A percentile compares a stretch with the other conserved stretches of the same genome.
phyloP scores from a whole-genome alignment of 1,284 basidiomycete genomes.

The Irpex rosettiformis region DNA sequence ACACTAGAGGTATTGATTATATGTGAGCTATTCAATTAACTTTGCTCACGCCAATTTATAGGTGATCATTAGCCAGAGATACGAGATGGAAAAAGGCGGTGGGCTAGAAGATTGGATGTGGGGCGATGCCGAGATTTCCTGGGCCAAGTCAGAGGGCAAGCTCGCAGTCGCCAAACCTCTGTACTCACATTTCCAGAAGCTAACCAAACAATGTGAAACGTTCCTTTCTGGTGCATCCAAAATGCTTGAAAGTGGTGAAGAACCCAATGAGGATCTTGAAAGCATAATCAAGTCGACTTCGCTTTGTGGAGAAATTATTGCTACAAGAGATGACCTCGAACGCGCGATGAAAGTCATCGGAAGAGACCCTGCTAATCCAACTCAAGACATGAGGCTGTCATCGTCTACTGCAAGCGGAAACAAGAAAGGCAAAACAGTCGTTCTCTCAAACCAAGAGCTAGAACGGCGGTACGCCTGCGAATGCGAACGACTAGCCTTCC shows the following conservation, averaged over 20 bases:
- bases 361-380: conserved; percentile 18
- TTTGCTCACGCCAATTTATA: conserved; percentile 8
- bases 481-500: conserved; percentile 47
- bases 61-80: conserved; percentile 39
- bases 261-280: conserved; percentile 37
- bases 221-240: conserved; percentile 44
- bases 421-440: conserved; percentile 23
- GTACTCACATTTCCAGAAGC: conserved; percentile 49
- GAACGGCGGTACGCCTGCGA: conserved; percentile 39
- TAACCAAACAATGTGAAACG: conserved; percentile 47
- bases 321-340: conserved; percentile 44
- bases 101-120: conserved; percentile 50
- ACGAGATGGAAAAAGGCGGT: conserved; percentile 35
- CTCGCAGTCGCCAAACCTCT: conserved; percentile 38
- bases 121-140: conserved; percentile 35
- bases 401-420: conserved; percentile 5
- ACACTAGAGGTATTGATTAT: conserved; percentile 32
- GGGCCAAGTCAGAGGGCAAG: conserved; percentile 27
- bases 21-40: neutral
- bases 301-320: conserved; percentile 50
- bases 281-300: conserved; percentile 44
- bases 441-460: conserved; percentile 26
- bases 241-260: conserved; percentile 31
- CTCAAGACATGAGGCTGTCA: neutral
- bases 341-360: conserved; percentile 41